Evolutionary conservation across 169 alveolate genomes (phyloP).

Genomic region (Cryptosporidium parvum): DNA sequence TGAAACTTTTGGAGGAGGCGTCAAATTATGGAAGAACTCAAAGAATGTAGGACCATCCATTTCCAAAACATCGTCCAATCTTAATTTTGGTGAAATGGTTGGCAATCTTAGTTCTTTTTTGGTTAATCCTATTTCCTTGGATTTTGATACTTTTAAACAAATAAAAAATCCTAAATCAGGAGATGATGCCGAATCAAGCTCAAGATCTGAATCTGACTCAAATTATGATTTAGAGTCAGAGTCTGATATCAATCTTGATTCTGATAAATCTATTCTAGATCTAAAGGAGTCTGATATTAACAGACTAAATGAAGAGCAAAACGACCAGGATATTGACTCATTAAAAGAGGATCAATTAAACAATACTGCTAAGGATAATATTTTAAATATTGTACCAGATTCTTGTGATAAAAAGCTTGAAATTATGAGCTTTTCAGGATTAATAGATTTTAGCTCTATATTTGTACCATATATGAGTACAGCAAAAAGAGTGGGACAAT

Average conservation of each 20-base stretch:
- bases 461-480: conserved; percentile 66
- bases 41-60: conserved; percentile 60
- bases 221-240: neutral
- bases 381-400: conserved; percentile 30
- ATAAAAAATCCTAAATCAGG: neutral
- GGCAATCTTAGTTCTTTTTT: conserved; percentile 41
- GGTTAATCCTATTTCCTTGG: conserved; percentile 21
- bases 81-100: conserved; percentile 50
- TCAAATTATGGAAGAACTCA: conserved; percentile 54
- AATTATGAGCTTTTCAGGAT: conserved; percentile 59
- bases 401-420: conserved; percentile 45
- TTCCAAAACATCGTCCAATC: neutral
- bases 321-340: neutral
- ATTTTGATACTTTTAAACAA: neutral
- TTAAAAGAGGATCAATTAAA: neutral
- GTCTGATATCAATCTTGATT: neutral
- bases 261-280: conserved; percentile 2
- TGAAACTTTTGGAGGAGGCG: conserved; percentile 72
- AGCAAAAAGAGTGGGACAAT: conserved; percentile 63
- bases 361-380: neutral
- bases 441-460: conserved; percentile 58
- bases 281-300: neutral
- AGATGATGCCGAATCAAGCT: neutral
- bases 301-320: neutral
- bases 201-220: neutral